phyloP scores from a whole-genome alignment of 495 filamentous ascomycete species.

The Aspergillus sparsus region DNA sequence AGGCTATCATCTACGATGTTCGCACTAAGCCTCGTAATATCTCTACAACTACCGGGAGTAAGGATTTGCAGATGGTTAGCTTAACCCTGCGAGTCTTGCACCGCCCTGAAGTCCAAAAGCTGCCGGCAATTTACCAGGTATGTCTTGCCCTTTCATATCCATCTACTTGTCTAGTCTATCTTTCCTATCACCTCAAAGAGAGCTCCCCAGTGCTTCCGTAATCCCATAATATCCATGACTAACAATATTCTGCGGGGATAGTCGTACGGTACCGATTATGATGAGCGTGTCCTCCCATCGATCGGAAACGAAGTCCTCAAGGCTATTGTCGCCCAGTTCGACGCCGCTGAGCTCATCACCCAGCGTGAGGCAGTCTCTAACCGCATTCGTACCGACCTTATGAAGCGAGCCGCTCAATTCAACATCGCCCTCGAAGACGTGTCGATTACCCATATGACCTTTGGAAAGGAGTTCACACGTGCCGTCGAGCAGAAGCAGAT shows the following conservation, averaged over 20 bases:
- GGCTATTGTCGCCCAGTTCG: slow-evolving; percentile 97
- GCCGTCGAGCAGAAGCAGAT: slow-evolving; percentile 99
- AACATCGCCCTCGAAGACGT: slow-evolving; percentile 99
- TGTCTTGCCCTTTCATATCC: slow-evolving; percentile 18
- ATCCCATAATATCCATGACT: no score
- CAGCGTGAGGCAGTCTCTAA: slow-evolving; percentile 95
- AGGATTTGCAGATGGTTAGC: slow-evolving; percentile 99
- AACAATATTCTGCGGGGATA: slow-evolving; percentile 16
- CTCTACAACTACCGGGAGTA: slow-evolving; percentile 95
- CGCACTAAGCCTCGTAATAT: slow-evolving; percentile 97
- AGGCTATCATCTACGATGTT: slow-evolving; percentile 94
- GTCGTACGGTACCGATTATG: slow-evolving; percentile 93
- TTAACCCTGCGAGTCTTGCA: slow-evolving; percentile 95
- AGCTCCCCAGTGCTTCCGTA: no score
- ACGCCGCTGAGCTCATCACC: slow-evolving; percentile 98
- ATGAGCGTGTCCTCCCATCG: slow-evolving; percentile 97
- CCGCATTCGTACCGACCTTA: slow-evolving; percentile 91
- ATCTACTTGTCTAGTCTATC: not conserved
- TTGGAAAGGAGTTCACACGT: slow-evolving; percentile 97
- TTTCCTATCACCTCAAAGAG: no score
- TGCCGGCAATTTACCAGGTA: slow-evolving; percentile 99
- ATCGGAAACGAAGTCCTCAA: slow-evolving; percentile 99
- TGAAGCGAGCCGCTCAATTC: slow-evolving; percentile 96
- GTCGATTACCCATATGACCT: slow-evolving; percentile 99
- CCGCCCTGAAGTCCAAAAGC: slow-evolving; percentile 84